These are phyloP conservation scores for Mercurialis annua DNA, from an alignment of 345 rosid species.

Conservation along the genomic window DNA sequence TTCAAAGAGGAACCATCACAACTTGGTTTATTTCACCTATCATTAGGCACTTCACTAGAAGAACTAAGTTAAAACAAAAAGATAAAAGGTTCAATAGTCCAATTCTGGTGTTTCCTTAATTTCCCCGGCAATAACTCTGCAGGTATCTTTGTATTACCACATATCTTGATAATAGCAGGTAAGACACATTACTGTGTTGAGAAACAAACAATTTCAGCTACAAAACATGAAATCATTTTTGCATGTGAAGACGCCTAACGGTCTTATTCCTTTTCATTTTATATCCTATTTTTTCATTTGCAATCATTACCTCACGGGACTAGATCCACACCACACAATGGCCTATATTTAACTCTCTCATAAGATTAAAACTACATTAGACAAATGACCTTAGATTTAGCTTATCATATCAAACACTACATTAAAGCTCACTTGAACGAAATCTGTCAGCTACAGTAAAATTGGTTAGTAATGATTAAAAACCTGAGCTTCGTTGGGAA, in stretches of 20 bases:
- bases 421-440: neutral
- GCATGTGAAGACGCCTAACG: neutral
- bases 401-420: neutral
- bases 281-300: neutral
- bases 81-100: neutral
- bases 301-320: neutral
- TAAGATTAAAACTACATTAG: too few species aligned
- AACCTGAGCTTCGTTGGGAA: constrained; percentile 60
- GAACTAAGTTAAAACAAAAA: neutral
- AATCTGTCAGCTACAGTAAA: constrained; percentile 1
- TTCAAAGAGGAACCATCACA: neutral
- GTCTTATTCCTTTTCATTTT: too few species aligned
- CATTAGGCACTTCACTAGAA: neutral
- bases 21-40: neutral
- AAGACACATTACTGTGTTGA: neutral
- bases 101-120: neutral
- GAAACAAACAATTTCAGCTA: neutral
- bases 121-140: neutral
- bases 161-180: neutral
- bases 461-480: constrained; percentile 11
- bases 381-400: neutral
- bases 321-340: too few species aligned
- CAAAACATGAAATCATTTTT: neutral
- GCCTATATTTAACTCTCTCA: too few species aligned
- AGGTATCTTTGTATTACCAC: neutral